Base-by-base conservation (phyloP, 2,329 filamentous ascomycete species). In the Aspergillus felis region DNA sequence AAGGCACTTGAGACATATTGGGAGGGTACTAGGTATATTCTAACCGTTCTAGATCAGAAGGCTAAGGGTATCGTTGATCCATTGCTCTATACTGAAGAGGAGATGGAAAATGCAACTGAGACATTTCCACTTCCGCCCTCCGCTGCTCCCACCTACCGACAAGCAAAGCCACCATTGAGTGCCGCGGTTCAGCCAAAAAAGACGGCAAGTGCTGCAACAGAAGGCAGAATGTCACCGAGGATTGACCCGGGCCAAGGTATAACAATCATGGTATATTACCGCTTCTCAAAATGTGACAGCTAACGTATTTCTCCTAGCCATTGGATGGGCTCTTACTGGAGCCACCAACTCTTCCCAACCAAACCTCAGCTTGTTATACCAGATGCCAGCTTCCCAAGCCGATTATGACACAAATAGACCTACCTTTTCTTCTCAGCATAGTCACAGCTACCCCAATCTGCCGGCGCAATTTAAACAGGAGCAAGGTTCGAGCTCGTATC, bases 251-350 rank as follows among this genome's bases (percentile, higher is more conserved):
- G 75, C 64, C 81, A 84, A 77, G 80, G 70, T 84, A 71, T 69
- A 72, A 65, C 35, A 24, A 38, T 53, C n/a, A n/a, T 35, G 8
- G 17, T 8, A 22, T 10, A 32, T 32, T 51, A 3, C 5, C 4
- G 49, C 20, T 14, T 47, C 27, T 7, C 22, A 10, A 29, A 51
- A 44, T 54, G 32, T 52, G 51, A 58, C 65, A 59, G 58, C 57
- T 57, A 27, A 81, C 79, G 52, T 76, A 78, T 42, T 76, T 78
- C 8, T 79, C 78, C 17, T 60, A 82, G 83, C 85, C 0, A 90
- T 95, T 57, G 91, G 90, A 1, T 95, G 90, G 88, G 92, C 90
- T 7, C 76, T 96, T n/a, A 91, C 91, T 0, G 91, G 91, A 14
- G 93, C 88, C 1, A 92, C 90, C 55, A 91, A 95, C 67, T 94